Percentiles rank a stretch among this genome's conserved stretches.
phyloP scores from a whole-genome alignment of 23 red algal species.

The Pyropia haitanensis region DNA sequence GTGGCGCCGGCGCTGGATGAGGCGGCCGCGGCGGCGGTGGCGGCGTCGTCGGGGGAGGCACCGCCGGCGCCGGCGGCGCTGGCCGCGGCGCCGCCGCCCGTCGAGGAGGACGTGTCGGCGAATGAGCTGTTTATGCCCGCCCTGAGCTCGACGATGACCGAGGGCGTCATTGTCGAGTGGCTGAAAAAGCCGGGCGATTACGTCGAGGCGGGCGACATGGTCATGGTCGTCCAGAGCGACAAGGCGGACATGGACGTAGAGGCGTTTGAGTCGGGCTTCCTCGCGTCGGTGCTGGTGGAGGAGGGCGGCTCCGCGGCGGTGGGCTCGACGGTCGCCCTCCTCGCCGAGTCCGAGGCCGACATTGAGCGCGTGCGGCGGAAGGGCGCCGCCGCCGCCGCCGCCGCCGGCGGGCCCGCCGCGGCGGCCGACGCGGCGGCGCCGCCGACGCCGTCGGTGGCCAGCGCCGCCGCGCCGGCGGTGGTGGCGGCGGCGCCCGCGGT shows the following conservation, averaged over 20 bases:
- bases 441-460: too few species aligned
- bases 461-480: not conserved
- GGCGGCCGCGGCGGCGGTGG: not conserved
- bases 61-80: constrained; percentile 3
- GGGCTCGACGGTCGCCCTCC: constrained; percentile 67
- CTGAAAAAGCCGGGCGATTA: constrained; percentile 70
- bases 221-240: constrained; percentile 99
- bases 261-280: constrained; percentile 72
- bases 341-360: constrained; percentile 55
- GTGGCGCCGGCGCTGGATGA: constrained; percentile 4
- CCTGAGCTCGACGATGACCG: constrained; percentile 93
- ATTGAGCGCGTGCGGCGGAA: constrained; percentile 64
- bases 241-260: constrained; percentile 99
- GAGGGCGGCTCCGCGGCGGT: constrained; percentile 34
- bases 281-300: constrained; percentile 64
- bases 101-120: constrained; percentile 22
- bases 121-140: constrained; percentile 88
- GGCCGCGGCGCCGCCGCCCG: constrained; percentile 6
- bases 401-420: not conserved
- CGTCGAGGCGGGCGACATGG: constrained; percentile 57
- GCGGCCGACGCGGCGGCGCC: constrained; percentile 16
- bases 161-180: constrained; percentile 88
- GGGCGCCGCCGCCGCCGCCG: constrained; percentile 26
- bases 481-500: constrained; percentile 3
- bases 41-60: not conserved